Base-by-base conservation (phyloP, 2,329 filamentous ascomycete genomes). In the Alternaria triticina region DNA sequence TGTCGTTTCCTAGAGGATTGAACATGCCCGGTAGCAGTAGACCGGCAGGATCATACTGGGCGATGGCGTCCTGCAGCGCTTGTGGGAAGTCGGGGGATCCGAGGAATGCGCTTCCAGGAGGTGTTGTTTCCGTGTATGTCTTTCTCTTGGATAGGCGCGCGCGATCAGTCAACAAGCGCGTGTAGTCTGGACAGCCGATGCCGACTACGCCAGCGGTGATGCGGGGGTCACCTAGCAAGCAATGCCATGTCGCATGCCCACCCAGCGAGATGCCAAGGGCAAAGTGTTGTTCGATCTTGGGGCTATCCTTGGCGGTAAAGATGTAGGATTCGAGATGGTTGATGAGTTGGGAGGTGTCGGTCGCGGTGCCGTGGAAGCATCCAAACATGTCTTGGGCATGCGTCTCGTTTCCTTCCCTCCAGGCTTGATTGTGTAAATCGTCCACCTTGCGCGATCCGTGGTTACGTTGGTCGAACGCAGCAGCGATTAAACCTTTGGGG, bases 321-420 rank as follows among this genome's bases (percentile, higher is more conserved):
- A 96, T 81, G 75, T 94, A 96, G 1, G 89, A 89, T n/a, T 88
- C 88, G 2, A 97, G 83, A 59, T 93, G 87, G 71, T 94, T 90
- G 69, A 98, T 90, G 65, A 98, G 82, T 10, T 90, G 84, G 15
- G 86, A 88, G 33, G 90, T 89, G 78, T 98, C 95, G n/a, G 83
- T 81, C 13, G 91, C 90, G 0, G 92, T 95, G 56, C 88, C 88
- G 68, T 87, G 87, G 63, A 94, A 90, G 65, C 89, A 88, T 28
- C 88, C 89, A 77, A 96, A 94, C 94, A 99, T 97, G 79, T 99
- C 96, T 76, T 93, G 89, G 0, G 94, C 95, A 82, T 98, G 96
- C 7, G 85, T 87, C 8, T 86, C 83, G 76, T 97, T 97, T 28
- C 93, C 94, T 40, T 87, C 81, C 46, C 87, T 86, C 95, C 94